Base-by-base conservation (phyloP, 2,329 filamentous ascomycete species). In the Nemania diffusa region DNA sequence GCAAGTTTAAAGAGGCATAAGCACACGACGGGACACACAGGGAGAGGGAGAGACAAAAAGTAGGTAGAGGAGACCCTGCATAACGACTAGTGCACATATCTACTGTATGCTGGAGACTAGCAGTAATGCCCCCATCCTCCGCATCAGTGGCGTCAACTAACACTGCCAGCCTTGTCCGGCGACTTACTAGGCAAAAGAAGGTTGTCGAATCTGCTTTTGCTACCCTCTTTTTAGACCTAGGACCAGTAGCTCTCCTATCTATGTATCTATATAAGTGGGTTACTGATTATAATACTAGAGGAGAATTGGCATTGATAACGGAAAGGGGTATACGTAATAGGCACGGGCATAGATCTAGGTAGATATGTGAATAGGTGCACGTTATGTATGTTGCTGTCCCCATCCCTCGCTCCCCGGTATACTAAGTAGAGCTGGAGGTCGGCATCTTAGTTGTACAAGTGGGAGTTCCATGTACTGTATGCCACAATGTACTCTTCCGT, bases 61-160 rank as follows among this genome's bases (percentile, higher is more conserved):
- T 44, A 58, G 50, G 26, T 53, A 58, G 65, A 69, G 71, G 67
- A 77, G 76, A 76, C 76, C 77, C 77, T 78, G 77, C 77, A 77
- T 78, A 72, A 69, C 70, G 69, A 74, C 72, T 72, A 69, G 68
- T 27, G 44, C 7, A 48, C 8, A 17, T 48, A 48, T n/a, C 40
- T 44, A 17, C 40, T n/a, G 40, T 44, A 44, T n/a, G 9, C 17
- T 44, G n/a, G 15, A 44, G 6, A 11, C 8, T 24, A 22, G n/a
- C 20, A 48, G 9, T 22, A 17, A 20, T 67, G 69, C 68, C 73
- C 73, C 70, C 71, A 75, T 75, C 73, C 74, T 75, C 76, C 74
- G 74, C 77, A 77, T 77, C 76, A 75, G 75, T 78, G 76, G 77
- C 76, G 76, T 74, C 72, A 70, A 69, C 73, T 75, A 76, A 72